Evolutionary conservation across 805 yeast species (phyloP), one percentile per base, ranked within the genome.

Genomic region (Candida vartiovaarae): DNA sequence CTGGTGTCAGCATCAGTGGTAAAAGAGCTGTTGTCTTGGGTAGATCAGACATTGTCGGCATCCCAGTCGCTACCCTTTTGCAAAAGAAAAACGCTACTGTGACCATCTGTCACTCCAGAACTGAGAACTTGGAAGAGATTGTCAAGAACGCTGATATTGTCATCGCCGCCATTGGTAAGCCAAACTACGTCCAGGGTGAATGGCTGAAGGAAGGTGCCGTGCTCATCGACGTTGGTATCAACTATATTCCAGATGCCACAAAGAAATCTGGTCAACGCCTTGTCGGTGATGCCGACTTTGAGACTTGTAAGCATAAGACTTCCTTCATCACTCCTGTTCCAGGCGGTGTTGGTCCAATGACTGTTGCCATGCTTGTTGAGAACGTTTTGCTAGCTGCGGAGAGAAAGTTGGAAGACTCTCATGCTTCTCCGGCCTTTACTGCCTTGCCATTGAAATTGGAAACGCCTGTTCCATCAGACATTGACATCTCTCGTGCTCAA

Each of bases 321-420:
- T 70, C 81, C 6, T 71, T 73, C 54, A 70, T 84, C 50, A 85
- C 95, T n/a, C 95, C 95, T 8, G 95, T 85, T 46, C 95, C 95
- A 41, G 95, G 95, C 61, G 95, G 95, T 52, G 95, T 85, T 51
- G 95, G 95, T 41, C 95, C 95, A 59, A 85, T 85, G 95, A 85
- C 95, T 10, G 91, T 85, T 38, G 93, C 93, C 27, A 81, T 82
- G 78, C 68, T 85, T 44, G 76, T 83, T 62, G 79, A 78, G 51
- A 85, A 85, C 61, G 89, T 84, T 28, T 67, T 80, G 33, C 65
- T 70, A 43, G 83, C 90, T 41, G 90, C 93, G 34, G 73, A 80
- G 60, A 69, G 71, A 48, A 70, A 55, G 27, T 48, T 59, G 25
- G 50, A 54, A n/a, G 42, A 53, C 23, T 50, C 50, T 29, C 54